Conservation (phyloP, 2,329 filamentous ascomycete species). For the Fusarium falciforme region DNA sequence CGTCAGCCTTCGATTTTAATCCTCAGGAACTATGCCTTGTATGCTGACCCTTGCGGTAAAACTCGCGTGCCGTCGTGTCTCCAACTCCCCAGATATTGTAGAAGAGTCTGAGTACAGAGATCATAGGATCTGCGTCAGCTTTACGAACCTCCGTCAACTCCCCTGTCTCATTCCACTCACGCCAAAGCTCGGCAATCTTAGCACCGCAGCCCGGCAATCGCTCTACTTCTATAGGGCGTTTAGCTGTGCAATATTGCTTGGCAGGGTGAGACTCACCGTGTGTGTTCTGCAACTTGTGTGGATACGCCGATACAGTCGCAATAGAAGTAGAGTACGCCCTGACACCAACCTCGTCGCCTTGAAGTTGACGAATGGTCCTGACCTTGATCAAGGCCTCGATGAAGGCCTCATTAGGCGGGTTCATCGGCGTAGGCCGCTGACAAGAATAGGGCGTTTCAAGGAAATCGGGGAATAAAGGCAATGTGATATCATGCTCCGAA, state of each 20-base stretch:
- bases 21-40: neutral
- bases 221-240: conserved; percentile 54
- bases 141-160: conserved; percentile 72
- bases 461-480: conserved; percentile 77
- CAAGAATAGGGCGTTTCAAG: conserved; percentile 77
- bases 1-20: conserved; percentile 1
- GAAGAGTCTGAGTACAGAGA: conserved; percentile 76
- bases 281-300: conserved; percentile 58
- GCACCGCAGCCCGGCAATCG: conserved; percentile 81
- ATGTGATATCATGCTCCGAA: conserved; percentile 76
- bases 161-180: conserved; percentile 75
- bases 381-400: conserved; percentile 80
- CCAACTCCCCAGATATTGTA: conserved; percentile 95
- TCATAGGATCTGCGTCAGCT: conserved; percentile 71
- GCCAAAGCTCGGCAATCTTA: conserved; percentile 82
- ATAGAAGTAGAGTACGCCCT: conserved; percentile 91
- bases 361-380: conserved; percentile 75
- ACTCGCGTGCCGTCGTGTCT: conserved; percentile 81
- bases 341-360: conserved; percentile 81
- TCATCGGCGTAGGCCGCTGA: conserved; percentile 77
- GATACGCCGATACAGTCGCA: conserved; percentile 85
- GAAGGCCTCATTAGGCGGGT: conserved; percentile 80
- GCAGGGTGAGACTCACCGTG: conserved; percentile 50
- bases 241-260: neutral
- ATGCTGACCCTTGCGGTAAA: conserved; percentile 72